Conservation (phyloP, 768 basidiomycete genomes). For the Zangia roseola region DNA sequence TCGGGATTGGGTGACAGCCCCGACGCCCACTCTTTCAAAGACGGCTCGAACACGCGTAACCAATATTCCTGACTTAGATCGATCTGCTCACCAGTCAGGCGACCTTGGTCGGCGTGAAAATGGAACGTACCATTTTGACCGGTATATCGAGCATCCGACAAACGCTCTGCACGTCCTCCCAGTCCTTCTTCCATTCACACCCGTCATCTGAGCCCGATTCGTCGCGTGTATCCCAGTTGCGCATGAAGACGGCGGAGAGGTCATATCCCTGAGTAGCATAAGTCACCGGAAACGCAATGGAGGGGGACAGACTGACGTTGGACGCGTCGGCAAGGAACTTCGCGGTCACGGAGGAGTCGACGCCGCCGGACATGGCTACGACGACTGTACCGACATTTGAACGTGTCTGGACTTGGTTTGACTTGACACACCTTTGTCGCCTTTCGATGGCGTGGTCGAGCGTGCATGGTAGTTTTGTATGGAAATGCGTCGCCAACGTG, state of each 20-base stretch:
- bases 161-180: constrained; percentile 84
- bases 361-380: constrained; percentile 93
- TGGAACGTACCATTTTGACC: constrained; percentile 57
- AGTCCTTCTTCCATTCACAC: constrained; percentile 96
- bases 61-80: constrained; percentile 93
- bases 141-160: constrained; percentile 72
- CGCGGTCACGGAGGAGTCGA: constrained; percentile 92
- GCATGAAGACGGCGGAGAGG: constrained; percentile 89
- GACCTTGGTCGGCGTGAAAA: neutral
- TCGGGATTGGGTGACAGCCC: constrained; percentile 93
- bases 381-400: constrained; percentile 52
- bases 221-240: constrained; percentile 91
- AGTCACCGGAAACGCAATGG: neutral
- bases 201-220: constrained; percentile 76
- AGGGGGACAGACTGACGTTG: constrained; percentile 41
- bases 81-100: constrained; percentile 44
- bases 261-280: constrained; percentile 60
- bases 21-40: constrained; percentile 69
- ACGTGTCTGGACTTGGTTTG: neutral
- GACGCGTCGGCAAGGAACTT: constrained; percentile 55
- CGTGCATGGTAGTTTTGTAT: constrained; percentile 18
- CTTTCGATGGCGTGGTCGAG: constrained; percentile 19
- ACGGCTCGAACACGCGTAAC: constrained; percentile 87
- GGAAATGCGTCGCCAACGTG: neutral
- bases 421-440: constrained; percentile 25